Evolutionary conservation across 257 asterid species (phyloP), one percentile per base, ranked within the genome.

Genomic region (Jacaranda copaia): DNA sequence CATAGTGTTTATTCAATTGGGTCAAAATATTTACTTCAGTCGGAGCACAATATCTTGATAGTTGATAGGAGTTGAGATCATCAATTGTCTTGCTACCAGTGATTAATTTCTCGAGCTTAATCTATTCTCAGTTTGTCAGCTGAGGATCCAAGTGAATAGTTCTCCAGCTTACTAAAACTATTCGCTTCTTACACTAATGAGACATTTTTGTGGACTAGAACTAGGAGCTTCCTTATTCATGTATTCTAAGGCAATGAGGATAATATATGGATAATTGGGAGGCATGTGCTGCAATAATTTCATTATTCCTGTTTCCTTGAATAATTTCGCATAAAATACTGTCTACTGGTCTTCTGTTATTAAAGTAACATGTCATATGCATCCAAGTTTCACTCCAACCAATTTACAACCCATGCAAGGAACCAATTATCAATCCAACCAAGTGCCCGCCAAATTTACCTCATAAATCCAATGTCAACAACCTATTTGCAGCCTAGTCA

Each of bases 281-380:
- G 11, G 39, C 45, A 59, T 14, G 13, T 51, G 19, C 9, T 14
- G 70, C 69, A 16, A 9, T 57, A 35, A 2, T 68, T 39, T 72
- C 19, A 42, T 13, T 39, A 13, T 55, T 57, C 20, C 35, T 20
- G 48, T 76, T 49, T 43, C 25, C 6, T 43, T 46, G n/a, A 68
- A 35, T 52, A n/a, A 74, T 49, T 66, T 55, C 63, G 39, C 16
- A 45, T 48, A 45, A 15, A 51, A 66, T 6, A 20, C 61, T 58
- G 35, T 12, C 58, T 32, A 20, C 18, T 12, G 35, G 25, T 35
- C 75, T 12, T 77, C 43, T 68, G 60, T 45, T 58, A 18, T 57
- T 6, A 1, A 25, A 42, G 18, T 42, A 58, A 42, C 43, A n/a
- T 58, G 59, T 62, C 8, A 9, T 6, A 9, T 43, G 6, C 16